Percentiles rank a stretch among this genome's conserved stretches.
phyloP scores from a whole-genome alignment of 495 filamentous ascomycete species.

The Penicillium psychrofluorescens region DNA sequence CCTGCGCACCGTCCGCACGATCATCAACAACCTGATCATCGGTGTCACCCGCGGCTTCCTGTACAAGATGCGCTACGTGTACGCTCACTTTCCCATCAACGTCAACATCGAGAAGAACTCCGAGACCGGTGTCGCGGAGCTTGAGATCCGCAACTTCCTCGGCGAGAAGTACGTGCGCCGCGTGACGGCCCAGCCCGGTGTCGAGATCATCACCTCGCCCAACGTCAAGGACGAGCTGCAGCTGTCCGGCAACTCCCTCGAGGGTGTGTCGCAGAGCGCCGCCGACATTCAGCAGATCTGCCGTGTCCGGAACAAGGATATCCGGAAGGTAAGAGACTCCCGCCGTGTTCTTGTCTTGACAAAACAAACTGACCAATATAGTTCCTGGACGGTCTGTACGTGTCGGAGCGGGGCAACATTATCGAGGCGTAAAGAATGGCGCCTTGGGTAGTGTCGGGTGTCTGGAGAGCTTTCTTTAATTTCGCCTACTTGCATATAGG shows the following conservation, averaged over 20 bases:
- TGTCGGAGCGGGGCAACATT: slow-evolving; percentile 95
- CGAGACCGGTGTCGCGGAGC: slow-evolving; percentile 78
- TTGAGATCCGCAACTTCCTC: slow-evolving; percentile 99
- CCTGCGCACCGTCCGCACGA: slow-evolving; percentile 90
- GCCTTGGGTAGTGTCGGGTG: slow-evolving; percentile 34
- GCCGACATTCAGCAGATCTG: slow-evolving; percentile 99
- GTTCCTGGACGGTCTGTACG: slow-evolving; percentile 99
- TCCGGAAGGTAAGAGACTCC: slow-evolving; percentile 73
- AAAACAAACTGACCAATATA: slow-evolving; percentile 20
- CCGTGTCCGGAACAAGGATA: slow-evolving; percentile 99
- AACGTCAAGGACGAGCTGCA: slow-evolving; percentile 95
- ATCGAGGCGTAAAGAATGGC: slow-evolving; percentile 54
- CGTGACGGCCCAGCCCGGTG: slow-evolving; percentile 80
- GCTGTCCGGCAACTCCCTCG: slow-evolving; percentile 87
- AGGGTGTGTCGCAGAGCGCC: slow-evolving; percentile 93
- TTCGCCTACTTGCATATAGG: slow-evolving; percentile 41
- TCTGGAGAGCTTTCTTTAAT: slow-evolving; percentile 37
- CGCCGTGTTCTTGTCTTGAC: too few relatives aligned
- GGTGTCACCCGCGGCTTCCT: slow-evolving; percentile 98
- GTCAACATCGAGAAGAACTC: slow-evolving; percentile 96
- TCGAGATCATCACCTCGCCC: slow-evolving; percentile 81
- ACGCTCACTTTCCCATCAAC: slow-evolving; percentile 99
- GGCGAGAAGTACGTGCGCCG: slow-evolving; percentile 98
- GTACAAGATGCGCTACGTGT: slow-evolving; percentile 99
- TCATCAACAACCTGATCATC: slow-evolving; percentile 97